Percentiles rank a stretch among this genome's conserved stretches.
These are phyloP conservation scores for Aureobasidium lini DNA, from an alignment of 2,329 filamentous ascomycete genomes.

Conservation along the genomic window DNA sequence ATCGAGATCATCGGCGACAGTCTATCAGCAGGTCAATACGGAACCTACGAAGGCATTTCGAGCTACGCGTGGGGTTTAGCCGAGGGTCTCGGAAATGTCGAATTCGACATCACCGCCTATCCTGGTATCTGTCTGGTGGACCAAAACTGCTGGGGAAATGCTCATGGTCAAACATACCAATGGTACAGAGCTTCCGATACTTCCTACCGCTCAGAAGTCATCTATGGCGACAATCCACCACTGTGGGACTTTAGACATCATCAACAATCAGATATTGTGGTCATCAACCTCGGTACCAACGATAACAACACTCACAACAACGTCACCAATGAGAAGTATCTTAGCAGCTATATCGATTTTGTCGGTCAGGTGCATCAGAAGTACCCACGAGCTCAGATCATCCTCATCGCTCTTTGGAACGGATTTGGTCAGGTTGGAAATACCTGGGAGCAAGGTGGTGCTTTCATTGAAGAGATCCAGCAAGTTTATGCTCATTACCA, in stretches of 20 bases:
- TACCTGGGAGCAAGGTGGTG: constrained; percentile 40
- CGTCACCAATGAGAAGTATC: constrained; percentile 32
- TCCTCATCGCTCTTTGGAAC: constrained; percentile 45
- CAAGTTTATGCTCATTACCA: constrained; percentile 41
- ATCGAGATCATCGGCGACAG: constrained; percentile 42
- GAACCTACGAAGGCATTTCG: constrained; percentile 51
- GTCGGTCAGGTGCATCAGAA: constrained; percentile 34
- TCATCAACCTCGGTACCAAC: constrained; percentile 43
- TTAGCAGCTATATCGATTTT: constrained; percentile 34
- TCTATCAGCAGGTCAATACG: constrained; percentile 49
- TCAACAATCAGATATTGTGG: constrained; percentile 33
- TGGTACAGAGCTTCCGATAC: constrained; percentile 53
- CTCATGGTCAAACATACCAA: constrained; percentile 40
- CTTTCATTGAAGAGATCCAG: constrained; percentile 45
- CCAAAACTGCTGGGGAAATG: constrained; percentile 34
- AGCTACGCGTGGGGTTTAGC: constrained; percentile 50
- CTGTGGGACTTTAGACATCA: constrained; percentile 29
- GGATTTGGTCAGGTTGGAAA: constrained; percentile 47
- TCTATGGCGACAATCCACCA: constrained; percentile 34
- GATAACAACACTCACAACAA: constrained; percentile 37
- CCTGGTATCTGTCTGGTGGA: constrained; percentile 53
- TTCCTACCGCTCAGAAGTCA: constrained; percentile 36
- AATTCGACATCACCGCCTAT: constrained; percentile 52
- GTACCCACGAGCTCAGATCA: constrained; percentile 36
- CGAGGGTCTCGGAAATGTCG: constrained; percentile 50